Evolutionary conservation across 305 asterid species (phyloP).

Genomic region (Fraxinus angustifolia): DNA sequence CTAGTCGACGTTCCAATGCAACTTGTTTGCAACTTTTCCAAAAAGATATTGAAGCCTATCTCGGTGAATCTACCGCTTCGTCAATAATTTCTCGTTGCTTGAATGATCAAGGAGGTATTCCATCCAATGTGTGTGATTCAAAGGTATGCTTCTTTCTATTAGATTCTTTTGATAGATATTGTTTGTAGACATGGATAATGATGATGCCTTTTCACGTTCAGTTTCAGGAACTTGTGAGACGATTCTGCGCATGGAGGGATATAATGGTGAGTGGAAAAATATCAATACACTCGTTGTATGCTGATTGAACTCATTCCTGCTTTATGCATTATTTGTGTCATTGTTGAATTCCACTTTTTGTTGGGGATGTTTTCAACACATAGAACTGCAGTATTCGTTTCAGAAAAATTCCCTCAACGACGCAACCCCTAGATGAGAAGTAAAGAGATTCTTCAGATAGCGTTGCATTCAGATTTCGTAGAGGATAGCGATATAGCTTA

Average conservation of each 20-base stretch:
- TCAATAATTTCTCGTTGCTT: constrained; percentile 75
- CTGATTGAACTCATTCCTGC: background rate
- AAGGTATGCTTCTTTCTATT: constrained; percentile 46
- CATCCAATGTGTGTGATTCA: constrained; percentile 35
- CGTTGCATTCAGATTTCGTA: background rate
- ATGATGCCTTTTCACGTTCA: constrained; percentile 30
- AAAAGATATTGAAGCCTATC: constrained; percentile 72
- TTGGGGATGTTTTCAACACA: background rate
- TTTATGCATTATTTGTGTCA: background rate
- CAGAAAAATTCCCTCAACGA: background rate
- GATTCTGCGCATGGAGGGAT: constrained; percentile 92
- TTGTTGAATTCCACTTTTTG: background rate
- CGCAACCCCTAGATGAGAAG: background rate
- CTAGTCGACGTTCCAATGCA: constrained; percentile 79
- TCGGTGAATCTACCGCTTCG: constrained; percentile 85
- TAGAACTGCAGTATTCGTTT: background rate
- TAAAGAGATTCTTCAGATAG: background rate
- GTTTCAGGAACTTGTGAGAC: constrained; percentile 82
- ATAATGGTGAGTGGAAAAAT: constrained; percentile 67
- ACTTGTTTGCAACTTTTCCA: constrained; percentile 72
- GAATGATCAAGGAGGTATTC: constrained; percentile 56
- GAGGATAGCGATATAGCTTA: background rate
- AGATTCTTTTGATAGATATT: constrained; percentile 13
- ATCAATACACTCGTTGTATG: background rate
- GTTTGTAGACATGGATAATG: constrained; percentile 23